phyloP scores from a whole-genome alignment of 202 grass and related monocot genomes.

The Elaeis oleifera region DNA sequence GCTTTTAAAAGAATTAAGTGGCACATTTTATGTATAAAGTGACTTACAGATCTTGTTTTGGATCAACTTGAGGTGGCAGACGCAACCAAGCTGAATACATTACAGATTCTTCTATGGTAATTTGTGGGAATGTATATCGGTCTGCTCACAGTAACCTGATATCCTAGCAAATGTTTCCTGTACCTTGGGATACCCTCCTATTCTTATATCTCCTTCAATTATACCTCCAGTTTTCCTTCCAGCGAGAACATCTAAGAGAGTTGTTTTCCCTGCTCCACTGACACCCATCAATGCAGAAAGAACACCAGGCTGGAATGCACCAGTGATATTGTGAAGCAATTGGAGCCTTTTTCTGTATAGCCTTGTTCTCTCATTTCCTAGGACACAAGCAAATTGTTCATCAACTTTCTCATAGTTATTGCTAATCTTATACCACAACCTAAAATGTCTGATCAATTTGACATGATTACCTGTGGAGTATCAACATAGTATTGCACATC shows the following conservation, averaged over 20 bases:
- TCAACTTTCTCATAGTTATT: neutral
- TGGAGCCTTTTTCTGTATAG: constrained; percentile 43
- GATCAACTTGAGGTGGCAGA: constrained; percentile 50
- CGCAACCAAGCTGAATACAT: constrained; percentile 80
- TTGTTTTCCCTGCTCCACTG: constrained; percentile 89
- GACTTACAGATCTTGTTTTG: constrained; percentile 57
- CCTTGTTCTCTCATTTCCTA: constrained; percentile 76
- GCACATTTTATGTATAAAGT: neutral
- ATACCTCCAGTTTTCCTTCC: constrained; percentile 72
- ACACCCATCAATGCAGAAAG: constrained; percentile 74
- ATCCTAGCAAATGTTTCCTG: constrained; percentile 76
- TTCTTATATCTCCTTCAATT: constrained; percentile 67
- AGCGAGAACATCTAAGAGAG: constrained; percentile 74
- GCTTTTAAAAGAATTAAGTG: no score
- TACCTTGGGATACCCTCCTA: constrained; percentile 69
- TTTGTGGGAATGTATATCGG: constrained; percentile 75
- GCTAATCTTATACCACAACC: neutral
- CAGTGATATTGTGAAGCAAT: constrained; percentile 65
- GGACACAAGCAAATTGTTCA: constrained; percentile 6
- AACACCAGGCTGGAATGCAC: constrained; percentile 63
- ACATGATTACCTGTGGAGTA: constrained; percentile 38
- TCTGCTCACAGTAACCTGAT: constrained; percentile 87
- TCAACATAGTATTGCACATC: constrained; percentile 80
- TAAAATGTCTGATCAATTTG: neutral
- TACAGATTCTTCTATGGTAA: constrained; percentile 71